These are phyloP conservation scores for Diutina ranongensis DNA, from an alignment of 1,139 yeast genomes.

Conservation along the genomic window DNA sequence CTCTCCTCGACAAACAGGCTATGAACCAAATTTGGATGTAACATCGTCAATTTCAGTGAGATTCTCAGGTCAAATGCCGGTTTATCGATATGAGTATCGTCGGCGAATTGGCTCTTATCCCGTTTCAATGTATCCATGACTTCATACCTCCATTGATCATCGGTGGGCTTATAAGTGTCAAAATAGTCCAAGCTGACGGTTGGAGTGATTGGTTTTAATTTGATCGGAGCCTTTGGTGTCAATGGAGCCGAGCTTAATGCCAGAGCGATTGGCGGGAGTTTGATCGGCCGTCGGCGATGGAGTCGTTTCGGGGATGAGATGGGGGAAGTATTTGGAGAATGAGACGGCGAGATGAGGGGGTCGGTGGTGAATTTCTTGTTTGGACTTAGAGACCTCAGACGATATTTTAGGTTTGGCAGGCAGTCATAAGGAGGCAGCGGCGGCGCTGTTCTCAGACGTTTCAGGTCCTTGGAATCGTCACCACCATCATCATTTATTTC, in stretches of 20 bases:
- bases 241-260: slow-evolving; percentile 1
- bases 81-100: slow-evolving; percentile 19
- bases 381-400: slow-evolving; percentile 29
- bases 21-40: background rate
- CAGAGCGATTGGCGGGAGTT: slow-evolving; percentile 2
- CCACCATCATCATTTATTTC: background rate
- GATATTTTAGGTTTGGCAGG: slow-evolving; percentile 11
- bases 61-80: slow-evolving; percentile 33
- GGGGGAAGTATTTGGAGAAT: slow-evolving; percentile 21
- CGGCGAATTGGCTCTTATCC: slow-evolving; percentile 15
- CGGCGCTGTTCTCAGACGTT: slow-evolving; percentile 42
- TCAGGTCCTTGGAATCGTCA: background rate
- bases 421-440: slow-evolving; percentile 30
- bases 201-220: slow-evolving; percentile 21
- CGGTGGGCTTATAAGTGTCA: slow-evolving; percentile 37
- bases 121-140: slow-evolving; percentile 27
- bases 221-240: slow-evolving; percentile 4
- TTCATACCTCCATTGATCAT: slow-evolving; percentile 36
- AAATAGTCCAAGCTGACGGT: slow-evolving; percentile 36
- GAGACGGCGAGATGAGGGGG: slow-evolving; percentile 19
- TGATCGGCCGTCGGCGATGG: background rate
- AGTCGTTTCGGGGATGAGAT: slow-evolving; percentile 11
- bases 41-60: slow-evolving; percentile 19
- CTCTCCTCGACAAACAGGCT: slow-evolving; percentile 14
- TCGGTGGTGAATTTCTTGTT: slow-evolving; percentile 15